Base-by-base conservation (phyloP, 1,284 basidiomycete genomes). In the Malassezia caprae region DNA sequence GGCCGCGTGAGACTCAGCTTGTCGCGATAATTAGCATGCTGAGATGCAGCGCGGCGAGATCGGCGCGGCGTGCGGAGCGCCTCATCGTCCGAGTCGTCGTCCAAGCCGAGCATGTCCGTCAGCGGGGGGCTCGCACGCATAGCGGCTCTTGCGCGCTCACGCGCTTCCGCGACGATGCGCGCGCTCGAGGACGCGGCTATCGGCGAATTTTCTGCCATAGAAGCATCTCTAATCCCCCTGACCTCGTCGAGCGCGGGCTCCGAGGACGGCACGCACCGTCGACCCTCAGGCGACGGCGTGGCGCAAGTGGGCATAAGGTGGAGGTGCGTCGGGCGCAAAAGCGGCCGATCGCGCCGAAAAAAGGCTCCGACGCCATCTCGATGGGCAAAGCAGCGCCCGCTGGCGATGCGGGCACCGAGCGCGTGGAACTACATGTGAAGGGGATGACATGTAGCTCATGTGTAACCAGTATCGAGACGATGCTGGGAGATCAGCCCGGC, bases 401-500 rank as follows among this genome's bases (percentile, higher is more conserved):
- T 4, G 11, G 12, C 3, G 17, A 11, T n/a, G 32, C 32, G 15
- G 37, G 19, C 11, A 15, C 37, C 17, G 12, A 43, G 41, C 13
- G 27, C 15, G 44, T 46, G 4, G 28, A 52, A 17, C 80, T 94
- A 26, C 82, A 83, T 31, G 81, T 94, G 65, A 90, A 85, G 69
- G 90, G 90, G 65, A 91, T 94, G 88, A 90, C 88, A 0, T 90
- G 88, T 68, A 84, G 87, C 8, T 79, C 87, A 37, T 90, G 88
- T 68, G 88, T 90, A n/a, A 84, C 88, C 57, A 84, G 88, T n/a
- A 96, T 98, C 63, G 94, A 99, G 75, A 82, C 83, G 21, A 87
- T 88, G 79, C 81, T 99, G n/a, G 79, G 84, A 58, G 78, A 79
- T 11, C 87, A 93, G 75, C 77, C 82, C 19, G 94, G 94, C 21